Evolutionary conservation across 345 rosid species (phyloP), one percentile per base, ranked within the genome.

Genomic region (Populus simonii): DNA sequence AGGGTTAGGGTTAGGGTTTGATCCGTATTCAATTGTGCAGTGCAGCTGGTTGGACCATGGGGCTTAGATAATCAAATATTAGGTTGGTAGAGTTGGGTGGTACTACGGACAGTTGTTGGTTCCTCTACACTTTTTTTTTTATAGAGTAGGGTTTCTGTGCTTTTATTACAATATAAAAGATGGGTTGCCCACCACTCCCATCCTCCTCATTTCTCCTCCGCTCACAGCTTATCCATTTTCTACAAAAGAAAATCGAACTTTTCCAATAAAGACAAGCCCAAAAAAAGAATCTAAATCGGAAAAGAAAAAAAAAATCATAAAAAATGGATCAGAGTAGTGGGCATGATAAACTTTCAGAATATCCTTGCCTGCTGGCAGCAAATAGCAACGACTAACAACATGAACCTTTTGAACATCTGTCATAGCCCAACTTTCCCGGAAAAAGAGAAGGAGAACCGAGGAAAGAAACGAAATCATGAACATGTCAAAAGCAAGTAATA

Each of bases 201-300:
- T 22, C 69, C 76, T 78, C 80, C 49, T 72, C 22, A 4, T 66
- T 76, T 90, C 94, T 87, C 92, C 84, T 86, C 94, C 94, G 86
- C 89, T 84, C 93, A 74, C 78, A 23, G 81, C 92, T 92, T 88
- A 92, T 89, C 91, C 84, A 66, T 76, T 76, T 51, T 82, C 43
- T 71, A 70, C 72, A 49, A 31, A 41, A 72, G 71, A 74, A 70
- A 76, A 74, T 57, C 61, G 51, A 43, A 10, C 15, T 29, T 57
- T 67, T 70, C 66, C 27, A 63, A 15, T 55, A 43, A 80, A 80
- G 70, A 85, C 78, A 82, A 70, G 72, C 45, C 78, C 15, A 10
- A 41, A 53, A 16, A 27, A 63, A 53, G 39, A 72, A 51, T 69
- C 36, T 45, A 5, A 23, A 41, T 39, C 23, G 25, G 23, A 7